Percentiles rank a stretch among this genome's conserved stretches.
These are phyloP conservation scores for Pestalotiopsis sp. DNA, from an alignment of 2,329 filamentous ascomycete genomes.

Conservation along the genomic window DNA sequence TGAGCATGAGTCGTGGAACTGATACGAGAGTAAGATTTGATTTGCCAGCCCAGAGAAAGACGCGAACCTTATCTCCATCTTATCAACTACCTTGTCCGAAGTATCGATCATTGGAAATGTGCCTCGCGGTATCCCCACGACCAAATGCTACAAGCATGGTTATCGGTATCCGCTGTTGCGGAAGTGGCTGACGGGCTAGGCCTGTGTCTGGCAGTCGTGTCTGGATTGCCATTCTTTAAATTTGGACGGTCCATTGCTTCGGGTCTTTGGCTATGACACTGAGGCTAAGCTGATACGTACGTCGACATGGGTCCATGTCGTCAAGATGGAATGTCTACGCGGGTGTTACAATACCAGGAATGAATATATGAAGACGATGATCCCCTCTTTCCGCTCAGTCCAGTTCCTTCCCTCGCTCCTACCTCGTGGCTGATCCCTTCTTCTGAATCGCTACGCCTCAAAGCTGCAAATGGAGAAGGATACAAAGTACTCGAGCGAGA, in stretches of 20 bases:
- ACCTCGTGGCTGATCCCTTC: neutral
- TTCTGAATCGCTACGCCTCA: neutral
- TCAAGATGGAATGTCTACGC: neutral
- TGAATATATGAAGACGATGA: neutral
- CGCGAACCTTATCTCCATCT: neutral
- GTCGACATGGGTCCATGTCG: neutral
- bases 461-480: slow-evolving; percentile 1
- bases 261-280: neutral
- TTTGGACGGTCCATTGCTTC: neutral
- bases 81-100: neutral
- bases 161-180: neutral
- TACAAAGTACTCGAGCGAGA: slow-evolving; percentile 1
- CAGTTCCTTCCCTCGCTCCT: neutral
- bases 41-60: neutral
- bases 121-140: neutral
- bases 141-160: neutral
- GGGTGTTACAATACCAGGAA: neutral
- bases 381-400: neutral
- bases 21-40: neutral
- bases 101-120: neutral
- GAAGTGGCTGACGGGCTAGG: neutral
- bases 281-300: neutral
- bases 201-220: too few species aligned
- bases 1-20: neutral
- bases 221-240: neutral